phyloP scores from a whole-genome alignment of 2,329 filamentous ascomycete species.

The Nakataea oryzae region DNA sequence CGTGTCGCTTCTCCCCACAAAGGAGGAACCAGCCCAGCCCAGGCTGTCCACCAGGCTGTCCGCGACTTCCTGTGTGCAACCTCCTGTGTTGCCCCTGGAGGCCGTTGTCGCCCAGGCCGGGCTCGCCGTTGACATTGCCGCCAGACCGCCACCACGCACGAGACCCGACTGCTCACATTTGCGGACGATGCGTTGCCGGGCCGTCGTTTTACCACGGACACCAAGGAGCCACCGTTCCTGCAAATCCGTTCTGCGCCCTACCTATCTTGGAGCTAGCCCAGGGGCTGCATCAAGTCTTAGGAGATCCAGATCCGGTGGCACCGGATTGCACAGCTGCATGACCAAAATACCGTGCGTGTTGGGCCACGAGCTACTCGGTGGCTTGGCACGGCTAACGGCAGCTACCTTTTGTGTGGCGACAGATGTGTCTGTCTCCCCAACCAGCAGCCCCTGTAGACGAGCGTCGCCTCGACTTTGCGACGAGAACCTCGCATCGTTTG shows the following conservation, averaged over 20 bases:
- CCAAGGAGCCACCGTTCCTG: not conserved
- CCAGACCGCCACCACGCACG: not conserved
- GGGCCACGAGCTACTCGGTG: not conserved
- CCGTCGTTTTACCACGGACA: not conserved
- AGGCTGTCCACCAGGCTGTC: too few relatives aligned
- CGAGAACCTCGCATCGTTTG: not conserved
- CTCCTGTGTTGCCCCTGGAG: not conserved
- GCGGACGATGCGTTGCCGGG: not conserved
- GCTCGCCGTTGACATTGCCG: not conserved
- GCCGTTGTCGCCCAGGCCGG: not conserved
- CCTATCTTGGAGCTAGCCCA: not conserved
- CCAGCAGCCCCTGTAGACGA: not conserved
- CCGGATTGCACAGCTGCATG: not conserved
- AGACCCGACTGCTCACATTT: not conserved
- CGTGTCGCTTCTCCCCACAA: not conserved
- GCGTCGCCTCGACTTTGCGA: not conserved
- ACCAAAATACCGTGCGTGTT: not conserved
- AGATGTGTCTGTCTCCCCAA: too few relatives aligned
- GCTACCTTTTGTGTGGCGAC: not conserved
- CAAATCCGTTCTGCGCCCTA: not conserved
- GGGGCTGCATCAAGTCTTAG: not conserved
- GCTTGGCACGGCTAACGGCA: not conserved
- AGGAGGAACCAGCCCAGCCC: not conserved
- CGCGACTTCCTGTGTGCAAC: not conserved
- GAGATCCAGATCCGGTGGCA: not conserved